Evolutionary conservation across 2,329 filamentous ascomycete genomes (phyloP), one percentile per base, ranked within the genome.

Genomic region (Beauveria rudraprayagi): DNA sequence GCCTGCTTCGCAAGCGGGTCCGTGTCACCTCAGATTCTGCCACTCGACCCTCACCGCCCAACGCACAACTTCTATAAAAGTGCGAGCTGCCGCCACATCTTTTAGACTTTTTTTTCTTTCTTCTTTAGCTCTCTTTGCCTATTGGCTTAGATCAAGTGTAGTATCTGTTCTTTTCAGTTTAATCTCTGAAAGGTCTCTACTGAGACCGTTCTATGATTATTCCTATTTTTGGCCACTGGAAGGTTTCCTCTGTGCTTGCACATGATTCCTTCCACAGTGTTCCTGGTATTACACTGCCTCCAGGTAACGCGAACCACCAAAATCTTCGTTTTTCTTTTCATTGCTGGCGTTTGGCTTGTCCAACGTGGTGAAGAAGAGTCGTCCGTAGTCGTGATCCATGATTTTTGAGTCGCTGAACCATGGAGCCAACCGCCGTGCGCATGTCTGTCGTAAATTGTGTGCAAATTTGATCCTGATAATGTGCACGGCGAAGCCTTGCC

Each of bases 131-230:
- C 74, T 76, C 73, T 76, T 76, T 76, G 73, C 73, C 78, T 79
- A 81, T 81, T 84, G 82, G 85, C 85, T 90, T 89, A 91, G 88
- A 91, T 91, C 88, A 91, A 90, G 87, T 91, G 87, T 91, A 91
- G 88, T 91, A 91, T 90, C 88, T 91, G 88, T 92, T 92, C 89
- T 92, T 91, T 89, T 91, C 87, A 92, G 89, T 91, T 92, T 92
- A 92, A 92, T 91, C 87, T 89, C 89, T 92, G 88, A 88, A 90
- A 91, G 83, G 82, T 80, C 80, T 81, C 85, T 83, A 89, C 78
- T 81, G 85, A 80, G 79, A 79, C 80, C 80, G 84, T 83, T 82
- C 80, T 80, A 22, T 85, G 87, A 90, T 92, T 92, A 90, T 84
- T 85, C 87, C 81, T 82, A 91, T 92, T 75, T 75, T 76, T 76